Conservation (phyloP, 495 filamentous ascomycete species). For the Pseudomonodictys pantanalensis region DNA sequence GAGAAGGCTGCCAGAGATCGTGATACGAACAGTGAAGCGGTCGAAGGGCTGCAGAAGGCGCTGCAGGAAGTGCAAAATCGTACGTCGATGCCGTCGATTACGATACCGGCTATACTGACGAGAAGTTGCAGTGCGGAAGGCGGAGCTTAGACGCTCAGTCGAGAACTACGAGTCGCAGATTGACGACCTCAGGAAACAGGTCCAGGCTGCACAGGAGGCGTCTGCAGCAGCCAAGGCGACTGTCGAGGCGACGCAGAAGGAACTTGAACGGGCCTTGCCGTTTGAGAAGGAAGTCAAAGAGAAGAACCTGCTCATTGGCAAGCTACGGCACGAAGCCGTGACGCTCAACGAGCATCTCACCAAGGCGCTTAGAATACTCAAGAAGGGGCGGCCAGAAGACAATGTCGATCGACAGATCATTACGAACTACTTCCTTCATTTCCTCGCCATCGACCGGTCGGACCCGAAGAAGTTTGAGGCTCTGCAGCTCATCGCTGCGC, state of each 20-base stretch:
- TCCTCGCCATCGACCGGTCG: conserved; percentile 85
- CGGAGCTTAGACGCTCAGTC: conserved; percentile 85
- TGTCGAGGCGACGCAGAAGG: conserved; percentile 54
- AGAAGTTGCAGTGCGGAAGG: conserved; percentile 69
- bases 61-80: conserved; percentile 85
- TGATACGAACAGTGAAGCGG: conserved; percentile 70
- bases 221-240: conserved; percentile 59
- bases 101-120: neutral
- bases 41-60: conserved; percentile 85
- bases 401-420: conserved; percentile 96
- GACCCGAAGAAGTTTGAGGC: conserved; percentile 98
- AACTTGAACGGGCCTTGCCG: conserved; percentile 78
- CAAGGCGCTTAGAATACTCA: conserved; percentile 89
- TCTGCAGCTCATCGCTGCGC: conserved; percentile 85
- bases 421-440: conserved; percentile 93
- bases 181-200: conserved; percentile 65
- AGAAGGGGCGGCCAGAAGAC: conserved; percentile 92
- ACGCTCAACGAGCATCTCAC: conserved; percentile 93
- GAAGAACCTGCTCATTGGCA: conserved; percentile 95
- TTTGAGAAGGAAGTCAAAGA: conserved; percentile 97
- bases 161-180: conserved; percentile 81
- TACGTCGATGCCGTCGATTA: conserved; percentile 35
- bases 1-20: conserved; percentile 69
- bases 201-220: conserved; percentile 66
- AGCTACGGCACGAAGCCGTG: conserved; percentile 87